Conservation (phyloP, 768 basidiomycete species). For the Podaxis pistillaris region DNA sequence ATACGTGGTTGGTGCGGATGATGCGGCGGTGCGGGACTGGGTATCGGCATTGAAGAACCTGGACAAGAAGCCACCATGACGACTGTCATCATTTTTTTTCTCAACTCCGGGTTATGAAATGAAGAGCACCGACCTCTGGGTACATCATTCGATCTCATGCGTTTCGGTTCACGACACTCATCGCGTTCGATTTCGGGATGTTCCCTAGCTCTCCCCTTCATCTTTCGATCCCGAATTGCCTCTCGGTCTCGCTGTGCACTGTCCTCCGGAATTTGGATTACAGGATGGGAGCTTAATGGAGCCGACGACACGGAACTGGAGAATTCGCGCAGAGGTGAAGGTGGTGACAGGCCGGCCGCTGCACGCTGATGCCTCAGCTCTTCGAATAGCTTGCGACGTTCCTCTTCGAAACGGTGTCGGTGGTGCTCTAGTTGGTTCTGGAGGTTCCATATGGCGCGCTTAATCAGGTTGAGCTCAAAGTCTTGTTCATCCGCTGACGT, state of each 20-base stretch:
- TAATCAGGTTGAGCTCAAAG: background rate
- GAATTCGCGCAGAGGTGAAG: slow-evolving; percentile 4
- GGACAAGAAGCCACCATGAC: background rate
- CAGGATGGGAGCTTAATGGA: background rate
- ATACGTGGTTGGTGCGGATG: background rate
- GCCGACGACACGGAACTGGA: background rate
- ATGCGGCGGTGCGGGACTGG: background rate
- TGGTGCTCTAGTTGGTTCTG: slow-evolving; percentile 2
- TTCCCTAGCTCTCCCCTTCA: slow-evolving; percentile 32
- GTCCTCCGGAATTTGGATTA: background rate
- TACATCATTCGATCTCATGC: background rate
- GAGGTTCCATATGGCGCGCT: slow-evolving; percentile 3
- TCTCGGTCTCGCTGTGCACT: background rate
- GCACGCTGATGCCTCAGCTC: slow-evolving; percentile 9
- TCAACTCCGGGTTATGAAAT: background rate
- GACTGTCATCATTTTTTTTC: background rate
- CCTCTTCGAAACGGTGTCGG: slow-evolving; percentile 7
- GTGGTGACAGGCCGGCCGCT: slow-evolving; percentile 1
- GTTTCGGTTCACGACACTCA: slow-evolving; percentile 41
- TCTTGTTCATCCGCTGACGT: slow-evolving; percentile 6
- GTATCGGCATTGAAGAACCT: background rate
- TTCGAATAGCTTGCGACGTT: slow-evolving; percentile 2
- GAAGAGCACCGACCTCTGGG: background rate
- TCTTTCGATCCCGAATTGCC: slow-evolving; percentile 23
- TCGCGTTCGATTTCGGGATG: slow-evolving; percentile 48